Evolutionary conservation across 129 eudicot genomes (phyloP).

Genomic region (Artemisia tridentata): DNA sequence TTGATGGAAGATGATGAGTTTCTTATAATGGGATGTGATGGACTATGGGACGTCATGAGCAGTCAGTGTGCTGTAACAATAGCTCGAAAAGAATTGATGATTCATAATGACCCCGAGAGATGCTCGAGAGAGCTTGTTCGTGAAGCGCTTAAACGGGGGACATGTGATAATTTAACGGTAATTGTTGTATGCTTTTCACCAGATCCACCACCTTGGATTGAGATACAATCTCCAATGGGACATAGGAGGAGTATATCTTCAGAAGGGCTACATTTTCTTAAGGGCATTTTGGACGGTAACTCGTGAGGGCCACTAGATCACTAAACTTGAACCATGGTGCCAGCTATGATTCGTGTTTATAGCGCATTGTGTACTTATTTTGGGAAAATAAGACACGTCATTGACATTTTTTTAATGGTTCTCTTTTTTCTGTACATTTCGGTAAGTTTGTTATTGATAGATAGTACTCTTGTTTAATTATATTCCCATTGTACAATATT

Average conservation of each 20-base stretch:
- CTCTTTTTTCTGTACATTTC: slow-evolving; percentile 29
- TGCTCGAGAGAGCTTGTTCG: slow-evolving; percentile 79
- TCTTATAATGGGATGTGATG: slow-evolving; percentile 81
- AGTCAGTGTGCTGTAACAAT: slow-evolving; percentile 83
- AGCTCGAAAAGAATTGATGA: slow-evolving; percentile 71
- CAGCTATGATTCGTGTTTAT: slow-evolving; percentile 25
- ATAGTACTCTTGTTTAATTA: slow-evolving; percentile 29
- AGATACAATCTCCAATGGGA: slow-evolving; percentile 43
- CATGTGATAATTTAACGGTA: slow-evolving; percentile 74
- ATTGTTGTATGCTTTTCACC: slow-evolving; percentile 69
- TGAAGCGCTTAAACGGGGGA: slow-evolving; percentile 73
- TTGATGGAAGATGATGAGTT: slow-evolving; percentile 77
- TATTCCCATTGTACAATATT: slow-evolving; percentile 29
- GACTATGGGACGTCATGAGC: slow-evolving; percentile 94
- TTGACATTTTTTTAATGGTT: not conserved
- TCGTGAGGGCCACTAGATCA: slow-evolving; percentile 20
- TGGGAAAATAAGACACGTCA: slow-evolving; percentile 25
- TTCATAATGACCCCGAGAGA: slow-evolving; percentile 78
- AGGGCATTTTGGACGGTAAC: slow-evolving; percentile 54
- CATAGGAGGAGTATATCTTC: slow-evolving; percentile 71
- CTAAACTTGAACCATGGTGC: not conserved
- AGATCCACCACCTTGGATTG: slow-evolving; percentile 86
- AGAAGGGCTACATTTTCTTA: slow-evolving; percentile 70
- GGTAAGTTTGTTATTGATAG: slow-evolving; percentile 30
- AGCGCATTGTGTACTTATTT: slow-evolving; percentile 12